These are phyloP conservation scores for Teratosphaeriaceae sp. DNA, from an alignment of 2,329 filamentous ascomycete genomes.

Conservation along the genomic window DNA sequence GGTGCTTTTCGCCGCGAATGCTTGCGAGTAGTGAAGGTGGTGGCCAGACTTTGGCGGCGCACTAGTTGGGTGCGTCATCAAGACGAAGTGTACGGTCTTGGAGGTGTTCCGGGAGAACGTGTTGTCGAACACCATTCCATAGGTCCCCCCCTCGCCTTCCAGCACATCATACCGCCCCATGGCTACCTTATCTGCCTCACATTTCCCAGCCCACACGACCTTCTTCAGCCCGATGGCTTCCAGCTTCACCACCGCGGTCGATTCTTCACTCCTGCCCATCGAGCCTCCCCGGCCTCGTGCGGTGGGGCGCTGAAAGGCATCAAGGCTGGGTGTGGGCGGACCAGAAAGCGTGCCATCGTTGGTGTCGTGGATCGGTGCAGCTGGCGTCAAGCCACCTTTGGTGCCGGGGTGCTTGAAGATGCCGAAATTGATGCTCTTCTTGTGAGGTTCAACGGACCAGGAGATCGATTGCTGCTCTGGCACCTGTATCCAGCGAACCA, in stretches of 20 bases:
- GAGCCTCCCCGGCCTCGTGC: slow-evolving; percentile 39
- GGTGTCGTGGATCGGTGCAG: slow-evolving; percentile 36
- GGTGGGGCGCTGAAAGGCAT: slow-evolving; percentile 29
- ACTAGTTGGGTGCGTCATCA: slow-evolving; percentile 86
- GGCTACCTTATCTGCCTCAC: slow-evolving; percentile 90
- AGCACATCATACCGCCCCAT: slow-evolving; percentile 82
- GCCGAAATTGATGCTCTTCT: slow-evolving; percentile 97
- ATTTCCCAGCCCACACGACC: slow-evolving; percentile 81
- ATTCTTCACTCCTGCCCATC: slow-evolving; percentile 41
- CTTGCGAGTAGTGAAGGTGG: slow-evolving; percentile 56
- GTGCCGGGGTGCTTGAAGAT: slow-evolving; percentile 94
- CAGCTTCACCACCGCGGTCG: slow-evolving; percentile 61
- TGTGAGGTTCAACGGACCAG: slow-evolving; percentile 96
- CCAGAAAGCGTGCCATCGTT: slow-evolving; percentile 32
- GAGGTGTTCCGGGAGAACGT: slow-evolving; percentile 94
- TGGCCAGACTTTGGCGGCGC: slow-evolving; percentile 68
- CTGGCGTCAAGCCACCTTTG: slow-evolving; percentile 47
- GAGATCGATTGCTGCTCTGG: slow-evolving; percentile 87
- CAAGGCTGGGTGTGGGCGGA: slow-evolving; percentile 29
- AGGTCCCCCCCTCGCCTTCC: slow-evolving; percentile 76
- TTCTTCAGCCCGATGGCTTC: slow-evolving; percentile 55
- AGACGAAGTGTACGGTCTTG: slow-evolving; percentile 90
- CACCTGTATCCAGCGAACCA: slow-evolving; percentile 94
- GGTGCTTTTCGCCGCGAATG: slow-evolving; percentile 42
- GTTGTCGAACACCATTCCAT: slow-evolving; percentile 95